Evolutionary conservation across 345 rosid genomes (phyloP).

Genomic region (Gynandropsis gynandra): DNA sequence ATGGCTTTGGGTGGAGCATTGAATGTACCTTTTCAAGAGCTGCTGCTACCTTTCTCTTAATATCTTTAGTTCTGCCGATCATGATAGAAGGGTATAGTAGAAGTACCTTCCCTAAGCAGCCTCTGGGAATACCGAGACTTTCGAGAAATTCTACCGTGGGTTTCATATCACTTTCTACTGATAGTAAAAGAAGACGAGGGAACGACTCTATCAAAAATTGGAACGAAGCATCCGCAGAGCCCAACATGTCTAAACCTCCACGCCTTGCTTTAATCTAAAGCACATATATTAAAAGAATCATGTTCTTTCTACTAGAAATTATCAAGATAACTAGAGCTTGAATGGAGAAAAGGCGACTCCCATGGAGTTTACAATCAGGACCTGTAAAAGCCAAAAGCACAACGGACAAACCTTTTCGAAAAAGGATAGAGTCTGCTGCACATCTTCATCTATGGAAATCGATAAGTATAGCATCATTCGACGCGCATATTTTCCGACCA

Average conservation of each 20-base stretch:
- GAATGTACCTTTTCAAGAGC: slow-evolving; percentile 52
- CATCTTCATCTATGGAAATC: slow-evolving; percentile 69
- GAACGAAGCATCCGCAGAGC: slow-evolving; percentile 48
- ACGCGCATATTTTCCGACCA: slow-evolving; percentile 49
- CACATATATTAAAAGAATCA: slow-evolving; percentile 11
- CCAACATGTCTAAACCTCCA: slow-evolving; percentile 76
- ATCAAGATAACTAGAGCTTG: background rate
- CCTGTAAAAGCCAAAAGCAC: no score
- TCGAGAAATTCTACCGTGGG: slow-evolving; percentile 49
- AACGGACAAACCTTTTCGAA: slow-evolving; percentile 85
- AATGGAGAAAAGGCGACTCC: background rate
- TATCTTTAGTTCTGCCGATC: slow-evolving; percentile 31
- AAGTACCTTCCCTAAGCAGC: slow-evolving; percentile 36
- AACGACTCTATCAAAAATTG: slow-evolving; percentile 67
- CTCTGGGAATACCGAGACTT: slow-evolving; percentile 43
- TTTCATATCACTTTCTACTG: slow-evolving; percentile 52
- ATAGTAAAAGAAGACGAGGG: slow-evolving; percentile 62
- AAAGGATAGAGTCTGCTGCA: slow-evolving; percentile 76
- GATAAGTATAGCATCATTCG: slow-evolving; percentile 73
- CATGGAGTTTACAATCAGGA: background rate
- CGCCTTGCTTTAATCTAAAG: slow-evolving; percentile 84
- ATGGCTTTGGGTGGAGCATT: background rate
- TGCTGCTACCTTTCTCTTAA: slow-evolving; percentile 32
- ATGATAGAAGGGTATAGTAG: slow-evolving; percentile 68
- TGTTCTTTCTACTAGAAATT: slow-evolving; percentile 13